Conservation (phyloP, 306 rosid species). For the Malus orientalis region DNA sequence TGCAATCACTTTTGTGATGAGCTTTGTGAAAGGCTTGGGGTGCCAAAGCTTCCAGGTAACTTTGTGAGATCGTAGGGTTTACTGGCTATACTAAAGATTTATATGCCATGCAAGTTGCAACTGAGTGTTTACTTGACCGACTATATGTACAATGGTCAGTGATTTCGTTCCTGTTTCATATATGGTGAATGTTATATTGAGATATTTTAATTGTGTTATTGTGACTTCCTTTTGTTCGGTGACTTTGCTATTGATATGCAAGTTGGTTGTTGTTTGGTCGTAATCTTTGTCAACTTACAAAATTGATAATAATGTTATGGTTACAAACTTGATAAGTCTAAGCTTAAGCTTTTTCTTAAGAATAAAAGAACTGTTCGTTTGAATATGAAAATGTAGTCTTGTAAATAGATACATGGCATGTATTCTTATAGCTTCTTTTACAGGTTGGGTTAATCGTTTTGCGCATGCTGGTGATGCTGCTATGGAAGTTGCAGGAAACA, state of each 20-base stretch:
- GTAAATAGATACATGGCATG: conserved; percentile 8
- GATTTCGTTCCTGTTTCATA: background rate
- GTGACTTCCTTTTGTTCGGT: background rate
- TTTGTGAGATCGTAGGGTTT: background rate
- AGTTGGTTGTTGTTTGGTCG: background rate
- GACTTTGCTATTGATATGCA: background rate
- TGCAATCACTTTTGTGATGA: conserved; percentile 99
- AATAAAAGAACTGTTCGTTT: background rate
- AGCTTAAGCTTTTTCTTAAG: background rate
- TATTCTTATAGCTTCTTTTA: conserved; percentile 19
- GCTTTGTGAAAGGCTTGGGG: conserved; percentile 80
- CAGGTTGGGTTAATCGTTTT: conserved; percentile 99
- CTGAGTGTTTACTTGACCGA: background rate
- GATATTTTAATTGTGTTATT: background rate
- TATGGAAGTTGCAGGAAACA: conserved; percentile 92
- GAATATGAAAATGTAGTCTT: conserved; percentile 5
- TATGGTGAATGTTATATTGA: background rate
- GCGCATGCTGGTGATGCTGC: conserved; percentile 99
- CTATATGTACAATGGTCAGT: background rate
- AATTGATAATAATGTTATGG: background rate
- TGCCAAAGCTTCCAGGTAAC: conserved; percentile 90
- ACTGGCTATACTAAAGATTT: background rate
- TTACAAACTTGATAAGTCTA: background rate
- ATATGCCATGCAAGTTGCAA: background rate
- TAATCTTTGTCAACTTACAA: background rate